Percentiles rank a stretch among this genome's conserved stretches.
Conservation (phyloP, 371 early-diverging fungal genomes). For the Chytridium lagenaria region DNA sequence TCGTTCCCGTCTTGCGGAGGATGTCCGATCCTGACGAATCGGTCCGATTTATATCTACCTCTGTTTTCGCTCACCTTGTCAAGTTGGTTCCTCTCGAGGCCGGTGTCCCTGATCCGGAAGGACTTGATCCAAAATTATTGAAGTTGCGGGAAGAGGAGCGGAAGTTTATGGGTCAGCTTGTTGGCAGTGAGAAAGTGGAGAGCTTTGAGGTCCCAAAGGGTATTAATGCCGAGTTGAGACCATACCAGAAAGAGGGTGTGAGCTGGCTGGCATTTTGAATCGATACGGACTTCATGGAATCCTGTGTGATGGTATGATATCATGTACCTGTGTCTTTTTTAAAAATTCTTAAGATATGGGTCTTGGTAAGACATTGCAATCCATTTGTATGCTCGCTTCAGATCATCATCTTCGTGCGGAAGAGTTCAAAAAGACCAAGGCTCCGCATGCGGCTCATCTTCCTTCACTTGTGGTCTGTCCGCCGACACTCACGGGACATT, state of each 20-base stretch:
- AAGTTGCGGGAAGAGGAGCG: slow-evolving; percentile 85
- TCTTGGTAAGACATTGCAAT: slow-evolving; percentile 95
- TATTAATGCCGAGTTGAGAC: slow-evolving; percentile 90
- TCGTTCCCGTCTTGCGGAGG: slow-evolving; percentile 96
- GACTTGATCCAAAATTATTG: slow-evolving; percentile 78
- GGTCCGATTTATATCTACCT: slow-evolving; percentile 86
- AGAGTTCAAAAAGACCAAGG: slow-evolving; percentile 65
- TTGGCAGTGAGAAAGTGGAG: slow-evolving; percentile 88
- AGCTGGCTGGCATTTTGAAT: slow-evolving; percentile 98
- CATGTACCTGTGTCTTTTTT: background rate
- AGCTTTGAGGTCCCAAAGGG: slow-evolving; percentile 85
- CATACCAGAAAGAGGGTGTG: slow-evolving; percentile 97
- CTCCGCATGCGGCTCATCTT: slow-evolving; percentile 68
- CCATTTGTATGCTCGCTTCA: slow-evolving; percentile 93
- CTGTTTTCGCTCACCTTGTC: slow-evolving; percentile 93
- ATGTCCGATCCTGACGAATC: slow-evolving; percentile 94
- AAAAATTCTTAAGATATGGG: slow-evolving; percentile 85
- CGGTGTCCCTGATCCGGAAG: slow-evolving; percentile 87
- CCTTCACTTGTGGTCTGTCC: slow-evolving; percentile 98
- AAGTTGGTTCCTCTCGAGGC: slow-evolving; percentile 90
- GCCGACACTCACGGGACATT: slow-evolving; percentile 95
- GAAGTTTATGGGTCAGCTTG: slow-evolving; percentile 86
- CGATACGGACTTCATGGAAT: slow-evolving; percentile 96
- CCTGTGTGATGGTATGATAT: slow-evolving; percentile 88
- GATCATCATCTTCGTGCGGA: slow-evolving; percentile 78